Base-by-base conservation (phyloP, 805 yeast genomes). In the Torulaspora quercuum region DNA sequence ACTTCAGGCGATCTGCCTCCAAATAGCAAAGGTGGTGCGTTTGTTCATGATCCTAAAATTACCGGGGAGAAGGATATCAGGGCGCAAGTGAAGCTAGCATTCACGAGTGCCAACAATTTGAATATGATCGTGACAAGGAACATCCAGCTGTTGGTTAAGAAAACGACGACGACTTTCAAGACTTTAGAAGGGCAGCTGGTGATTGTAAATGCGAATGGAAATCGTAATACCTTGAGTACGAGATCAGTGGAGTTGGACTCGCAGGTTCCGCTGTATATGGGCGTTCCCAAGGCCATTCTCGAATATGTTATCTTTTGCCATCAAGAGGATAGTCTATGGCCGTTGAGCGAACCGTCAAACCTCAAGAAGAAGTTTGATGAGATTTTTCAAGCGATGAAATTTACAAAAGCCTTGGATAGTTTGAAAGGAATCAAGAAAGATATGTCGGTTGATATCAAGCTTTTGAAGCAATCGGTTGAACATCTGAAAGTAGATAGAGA, bases 1-100 rank as follows among this genome's bases (percentile, higher is more conserved):
- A 87, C 98, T 7, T 90, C 98, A 0, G 97, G 97, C 7, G 92
- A 83, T 53, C 66, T 89, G 41, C 99, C 99, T 1, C 98, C 98
- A 0, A 89, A 90, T 53, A 79, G 89, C 28, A 88, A 85, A 57
- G 95, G 95, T 35, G 97, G 97, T 6, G 97, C 97, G 1, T 92
- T 92, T 58, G 75, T 92, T 6, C 92, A 88, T 53, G 98, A 92
- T 65, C 97, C 98, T 0, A 78, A 80, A 40, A 70, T 86, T 40
- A 72, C 80, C 3, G 83, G 85, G 29, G 80, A 85, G 29, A 76
- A 78, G 36, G 82, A 78, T 45, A 92, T 90, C 2, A 73, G 78
- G 39, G 98, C 95, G 0, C 97, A 89, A 56, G 87, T 92, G 35
- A 90, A 88, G 51, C 66, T 92, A 37, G 95, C 94, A 0, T 89